Evolutionary conservation across 768 basidiomycete genomes (phyloP).

Genomic region (Rhodotorula babjevae): DNA sequence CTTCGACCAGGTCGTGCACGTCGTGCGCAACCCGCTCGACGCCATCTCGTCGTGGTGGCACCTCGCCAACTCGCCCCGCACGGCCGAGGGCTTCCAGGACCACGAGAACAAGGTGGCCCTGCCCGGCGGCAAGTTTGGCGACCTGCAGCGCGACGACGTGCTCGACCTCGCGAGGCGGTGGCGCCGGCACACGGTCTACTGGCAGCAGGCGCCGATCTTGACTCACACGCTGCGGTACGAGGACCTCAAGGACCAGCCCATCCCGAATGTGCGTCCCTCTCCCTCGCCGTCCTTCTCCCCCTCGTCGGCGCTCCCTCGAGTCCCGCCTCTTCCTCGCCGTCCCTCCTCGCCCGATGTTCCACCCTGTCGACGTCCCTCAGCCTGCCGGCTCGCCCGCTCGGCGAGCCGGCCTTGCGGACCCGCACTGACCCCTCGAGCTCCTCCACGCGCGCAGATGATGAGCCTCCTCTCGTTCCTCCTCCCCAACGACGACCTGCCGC

Average conservation of each 20-base stretch:
- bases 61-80: constrained; percentile 9
- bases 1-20: constrained; percentile 14
- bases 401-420: too few relatives aligned
- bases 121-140: constrained; percentile 6
- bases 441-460: constrained; percentile 16
- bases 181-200: constrained; percentile 26
- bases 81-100: neutral
- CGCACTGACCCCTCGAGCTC: too few relatives aligned
- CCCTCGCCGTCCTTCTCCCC: too few relatives aligned
- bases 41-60: constrained; percentile 22
- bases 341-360: too few relatives aligned
- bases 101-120: constrained; percentile 23
- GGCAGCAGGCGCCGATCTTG: constrained; percentile 26
- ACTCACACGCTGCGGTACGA: constrained; percentile 27
- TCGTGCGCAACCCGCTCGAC: constrained; percentile 34
- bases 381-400: too few relatives aligned
- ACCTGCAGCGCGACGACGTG: neutral
- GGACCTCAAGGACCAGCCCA: constrained; percentile 31
- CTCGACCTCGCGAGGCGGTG: constrained; percentile 25
- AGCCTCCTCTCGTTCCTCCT: constrained; percentile 36
- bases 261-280: constrained; percentile 16
- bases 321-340: neutral
- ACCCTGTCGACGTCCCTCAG: too few relatives aligned
- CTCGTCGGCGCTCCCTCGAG: too few relatives aligned
- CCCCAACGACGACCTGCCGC: constrained; percentile 19